Evolutionary conservation across 1,284 basidiomycete genomes (phyloP), one percentile per base, ranked within the genome.

Genomic region (Tremellales sp.): DNA sequence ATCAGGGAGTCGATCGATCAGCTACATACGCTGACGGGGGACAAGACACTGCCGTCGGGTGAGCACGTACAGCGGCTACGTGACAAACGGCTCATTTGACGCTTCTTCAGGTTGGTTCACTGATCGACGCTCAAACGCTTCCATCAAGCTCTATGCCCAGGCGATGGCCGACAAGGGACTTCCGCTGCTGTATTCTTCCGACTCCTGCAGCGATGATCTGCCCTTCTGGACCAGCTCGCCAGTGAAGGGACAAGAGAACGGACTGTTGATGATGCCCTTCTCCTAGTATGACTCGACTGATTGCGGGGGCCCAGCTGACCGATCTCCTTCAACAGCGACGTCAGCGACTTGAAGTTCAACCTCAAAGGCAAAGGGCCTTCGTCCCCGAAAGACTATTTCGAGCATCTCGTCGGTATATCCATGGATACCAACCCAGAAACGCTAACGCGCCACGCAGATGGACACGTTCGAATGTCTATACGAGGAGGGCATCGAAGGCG

Each of bases 171-270:
- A 48, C 16, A 19, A 34, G 3, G 41, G 41, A 14, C 28, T 48
- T 8, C 27, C 32, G 5, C 16, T 48, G 3, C 28, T 43, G 8
- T 48, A 48, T 25, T 48, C 47, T 34, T 31, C 47, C 32, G 47
- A 48, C 26, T 48, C 47, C 18, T 48, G 42, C 31, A 41, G 40
- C 12, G 47, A 48, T 33, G 47, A 48, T 33, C 36, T 48, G n/a
- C 47, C 47, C 16, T 40, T 48, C 25, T 33, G 47, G 32, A 18
- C 9, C 5, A 8, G 18, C 34, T 10, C 41, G 3, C 19, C 33
- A 3, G 21, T 16, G 3, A 16, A 5, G 10, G n/a, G 14, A n/a
- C 24, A 14, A n/a, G 19, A 44, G 13, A 3, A 3, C 29, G 5
- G 34, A 10, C 6, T 22, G 18, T 22, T 24, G 22, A 31, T 43